Evolutionary conservation across 2,329 filamentous ascomycete species (phyloP).

Genomic region (Gremmenia infestans): DNA sequence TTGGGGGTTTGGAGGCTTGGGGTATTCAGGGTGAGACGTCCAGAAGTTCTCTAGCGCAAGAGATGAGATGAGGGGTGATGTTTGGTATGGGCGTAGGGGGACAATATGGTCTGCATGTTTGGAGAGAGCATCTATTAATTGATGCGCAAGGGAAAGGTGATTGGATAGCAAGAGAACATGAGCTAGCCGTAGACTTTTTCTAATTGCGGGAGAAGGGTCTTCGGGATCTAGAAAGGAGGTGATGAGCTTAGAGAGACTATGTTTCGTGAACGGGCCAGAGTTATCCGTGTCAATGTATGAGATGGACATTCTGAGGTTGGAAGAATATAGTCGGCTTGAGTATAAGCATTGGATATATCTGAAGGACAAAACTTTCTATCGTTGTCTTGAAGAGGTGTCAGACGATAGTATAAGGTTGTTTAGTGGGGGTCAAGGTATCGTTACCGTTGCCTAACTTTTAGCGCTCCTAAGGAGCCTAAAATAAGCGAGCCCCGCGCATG

Average conservation of each 20-base stretch:
- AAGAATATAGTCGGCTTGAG: too few species aligned
- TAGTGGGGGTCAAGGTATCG: too few species aligned
- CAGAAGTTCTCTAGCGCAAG: background rate
- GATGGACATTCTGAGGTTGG: too few species aligned
- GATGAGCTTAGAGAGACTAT: conserved; percentile 7
- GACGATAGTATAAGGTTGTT: too few species aligned
- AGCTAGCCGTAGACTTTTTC: background rate
- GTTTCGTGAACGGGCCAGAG: background rate
- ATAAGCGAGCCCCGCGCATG: too few species aligned
- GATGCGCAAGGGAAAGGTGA: conserved; percentile 2
- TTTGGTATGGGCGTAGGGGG: background rate
- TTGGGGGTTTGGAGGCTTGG: background rate
- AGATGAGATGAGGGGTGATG: background rate
- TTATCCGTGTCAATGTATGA: too few species aligned
- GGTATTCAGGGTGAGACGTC: background rate
- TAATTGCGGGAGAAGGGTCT: conserved; percentile 1
- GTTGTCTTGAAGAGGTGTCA: too few species aligned
- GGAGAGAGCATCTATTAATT: conserved; percentile 4
- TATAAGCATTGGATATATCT: too few species aligned
- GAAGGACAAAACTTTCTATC: too few species aligned
- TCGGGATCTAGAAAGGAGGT: conserved; percentile 4
- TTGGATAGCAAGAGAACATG: conserved; percentile 13
- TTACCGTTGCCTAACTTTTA: too few species aligned
- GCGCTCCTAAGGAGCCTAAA: too few species aligned
- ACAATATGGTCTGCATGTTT: background rate